phyloP scores from a whole-genome alignment of 164 flowering plant species.

The Litsea cubeba region DNA sequence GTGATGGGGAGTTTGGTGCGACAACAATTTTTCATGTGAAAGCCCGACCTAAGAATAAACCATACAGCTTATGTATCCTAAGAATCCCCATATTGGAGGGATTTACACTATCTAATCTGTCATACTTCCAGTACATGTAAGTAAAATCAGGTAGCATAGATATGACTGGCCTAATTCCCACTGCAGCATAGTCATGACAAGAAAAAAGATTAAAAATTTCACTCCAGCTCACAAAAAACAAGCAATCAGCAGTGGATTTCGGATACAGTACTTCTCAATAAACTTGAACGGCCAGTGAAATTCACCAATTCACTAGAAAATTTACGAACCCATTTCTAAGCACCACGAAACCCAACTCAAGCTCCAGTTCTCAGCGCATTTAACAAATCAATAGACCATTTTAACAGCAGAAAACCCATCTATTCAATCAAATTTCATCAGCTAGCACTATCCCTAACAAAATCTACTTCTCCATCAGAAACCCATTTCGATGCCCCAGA shows the following conservation, averaged over 20 bases:
- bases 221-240: neutral
- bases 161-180: too few species aligned
- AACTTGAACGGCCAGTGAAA: neutral
- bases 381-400: neutral
- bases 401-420: neutral
- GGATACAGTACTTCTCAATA: neutral
- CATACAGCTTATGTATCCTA: too few species aligned
- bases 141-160: too few species aligned
- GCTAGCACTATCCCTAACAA: too few species aligned
- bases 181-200: neutral
- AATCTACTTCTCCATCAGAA: neutral
- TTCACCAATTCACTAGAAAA: neutral
- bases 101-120: too few species aligned
- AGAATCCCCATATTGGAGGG: too few species aligned
- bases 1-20: too few species aligned
- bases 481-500: neutral
- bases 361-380: neutral
- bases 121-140: too few species aligned
- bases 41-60: too few species aligned
- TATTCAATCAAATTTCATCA: neutral
- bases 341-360: neutral
- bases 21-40: too few species aligned
- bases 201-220: too few species aligned
- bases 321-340: neutral
- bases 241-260: neutral